A percentile compares a stretch with the other conserved stretches of the same genome.
phyloP scores from a whole-genome alignment of 1,284 basidiomycete species.

The Cutaneotrichosporon cyanovorans region DNA sequence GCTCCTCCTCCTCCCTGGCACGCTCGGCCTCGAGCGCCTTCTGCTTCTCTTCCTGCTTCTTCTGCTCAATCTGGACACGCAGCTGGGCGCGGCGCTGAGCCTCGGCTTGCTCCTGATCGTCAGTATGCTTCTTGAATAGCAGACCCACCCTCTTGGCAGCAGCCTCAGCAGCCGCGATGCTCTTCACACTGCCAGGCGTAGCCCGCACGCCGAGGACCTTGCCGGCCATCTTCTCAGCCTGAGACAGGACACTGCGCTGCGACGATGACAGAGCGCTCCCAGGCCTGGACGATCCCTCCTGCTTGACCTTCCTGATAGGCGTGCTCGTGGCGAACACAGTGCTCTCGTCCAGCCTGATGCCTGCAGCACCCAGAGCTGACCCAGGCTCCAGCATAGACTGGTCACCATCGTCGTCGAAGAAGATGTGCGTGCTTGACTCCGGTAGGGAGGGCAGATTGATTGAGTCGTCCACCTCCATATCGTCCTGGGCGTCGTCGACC shows the following conservation, averaged over 20 bases:
- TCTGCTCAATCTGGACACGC: slow-evolving; percentile 68
- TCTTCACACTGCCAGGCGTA: slow-evolving; percentile 56
- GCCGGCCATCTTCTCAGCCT: slow-evolving; percentile 36
- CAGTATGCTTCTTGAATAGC: background rate
- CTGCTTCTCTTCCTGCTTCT: slow-evolving; percentile 61
- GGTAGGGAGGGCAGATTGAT: slow-evolving; percentile 16
- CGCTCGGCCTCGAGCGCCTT: slow-evolving; percentile 73
- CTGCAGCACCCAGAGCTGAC: slow-evolving; percentile 12
- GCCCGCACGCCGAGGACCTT: slow-evolving; percentile 43
- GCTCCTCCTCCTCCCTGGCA: slow-evolving; percentile 50
- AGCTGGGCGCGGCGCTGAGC: slow-evolving; percentile 66
- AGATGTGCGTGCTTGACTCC: background rate
- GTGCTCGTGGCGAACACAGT: background rate
- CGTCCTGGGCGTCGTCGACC: slow-evolving; percentile 8
- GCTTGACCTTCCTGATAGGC: slow-evolving; percentile 3
- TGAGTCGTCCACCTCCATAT: slow-evolving; percentile 17
- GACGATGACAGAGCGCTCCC: slow-evolving; percentile 2
- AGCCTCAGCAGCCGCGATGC: slow-evolving; percentile 66
- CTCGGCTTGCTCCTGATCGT: slow-evolving; percentile 71
- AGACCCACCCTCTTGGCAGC: slow-evolving; percentile 60
- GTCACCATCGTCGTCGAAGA: slow-evolving; percentile 11
- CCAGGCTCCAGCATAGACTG: slow-evolving; percentile 3
- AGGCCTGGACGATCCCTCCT: background rate
- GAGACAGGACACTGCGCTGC: slow-evolving; percentile 18
- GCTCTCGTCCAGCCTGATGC: background rate